Percentiles rank a stretch among this genome's conserved stretches.
Evolutionary conservation across 164 flowering plant genomes (phyloP).

Genomic region (Liquidambar formosana): DNA sequence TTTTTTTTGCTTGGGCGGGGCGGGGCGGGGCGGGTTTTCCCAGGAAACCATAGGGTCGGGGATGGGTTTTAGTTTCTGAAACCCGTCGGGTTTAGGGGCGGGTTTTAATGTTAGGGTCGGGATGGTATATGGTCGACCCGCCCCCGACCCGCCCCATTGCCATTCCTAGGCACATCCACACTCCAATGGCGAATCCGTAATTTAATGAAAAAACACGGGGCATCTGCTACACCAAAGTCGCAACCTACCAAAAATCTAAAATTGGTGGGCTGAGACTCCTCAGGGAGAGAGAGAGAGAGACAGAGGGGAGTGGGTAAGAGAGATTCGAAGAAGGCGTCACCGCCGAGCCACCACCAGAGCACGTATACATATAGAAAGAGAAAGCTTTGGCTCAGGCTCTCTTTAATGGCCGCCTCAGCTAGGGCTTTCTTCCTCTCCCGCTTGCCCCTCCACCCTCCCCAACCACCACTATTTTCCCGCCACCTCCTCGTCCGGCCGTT

Average conservation of each 20-base stretch:
- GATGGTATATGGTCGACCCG: too few species aligned
- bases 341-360: neutral
- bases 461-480: slow-evolving; percentile 6
- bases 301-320: neutral
- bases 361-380: slow-evolving; percentile 12
- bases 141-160: too few species aligned
- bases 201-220: neutral
- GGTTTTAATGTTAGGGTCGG: too few species aligned
- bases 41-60: too few species aligned
- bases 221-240: neutral
- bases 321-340: neutral
- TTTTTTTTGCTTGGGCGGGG: too few species aligned
- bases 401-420: slow-evolving; percentile 39
- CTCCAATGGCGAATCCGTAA: slow-evolving; percentile 19
- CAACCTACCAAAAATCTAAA: neutral
- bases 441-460: slow-evolving; percentile 21
- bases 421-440: slow-evolving; percentile 39
- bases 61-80: too few species aligned
- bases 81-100: too few species aligned
- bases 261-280: slow-evolving; percentile 5
- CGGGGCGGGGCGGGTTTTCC: too few species aligned
- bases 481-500: slow-evolving; percentile 3
- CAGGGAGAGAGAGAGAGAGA: slow-evolving; percentile 6
- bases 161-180: too few species aligned
- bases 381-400: neutral